phyloP scores from a whole-genome alignment of 495 filamentous ascomycete species.

The Neurospora sp. region DNA sequence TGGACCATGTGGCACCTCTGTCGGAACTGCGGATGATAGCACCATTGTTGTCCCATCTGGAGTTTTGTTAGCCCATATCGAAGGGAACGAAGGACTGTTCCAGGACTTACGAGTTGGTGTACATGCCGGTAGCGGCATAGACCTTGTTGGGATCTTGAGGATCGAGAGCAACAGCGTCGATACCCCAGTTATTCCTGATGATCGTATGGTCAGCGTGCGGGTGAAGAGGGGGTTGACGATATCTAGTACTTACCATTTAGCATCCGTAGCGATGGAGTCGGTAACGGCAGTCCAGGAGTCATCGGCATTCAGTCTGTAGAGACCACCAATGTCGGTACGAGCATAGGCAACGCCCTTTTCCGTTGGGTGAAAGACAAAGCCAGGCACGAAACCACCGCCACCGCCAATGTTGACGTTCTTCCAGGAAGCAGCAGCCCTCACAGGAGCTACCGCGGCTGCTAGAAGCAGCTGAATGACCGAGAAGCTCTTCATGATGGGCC shows the following conservation, averaged over 20 bases:
- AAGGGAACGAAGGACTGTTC: not conserved
- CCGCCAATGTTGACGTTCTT: conserved; percentile 40
- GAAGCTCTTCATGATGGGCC: conserved; percentile 21
- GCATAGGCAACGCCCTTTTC: conserved; percentile 48
- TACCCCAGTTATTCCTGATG: conserved; percentile 41
- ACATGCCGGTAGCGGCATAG: conserved; percentile 49
- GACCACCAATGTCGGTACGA: conserved; percentile 53
- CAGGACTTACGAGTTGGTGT: conserved; percentile 33
- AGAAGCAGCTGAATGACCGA: conserved; percentile 25
- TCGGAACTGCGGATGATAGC: conserved; percentile 41
- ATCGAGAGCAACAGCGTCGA: conserved; percentile 49
- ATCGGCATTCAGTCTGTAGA: conserved; percentile 43
- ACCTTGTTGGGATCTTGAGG: conserved; percentile 42
- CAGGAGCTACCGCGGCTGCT: conserved; percentile 16
- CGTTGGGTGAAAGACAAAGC: conserved; percentile 49
- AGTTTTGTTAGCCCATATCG: not conserved
- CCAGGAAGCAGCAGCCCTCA: conserved; percentile 31
- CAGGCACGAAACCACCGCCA: conserved; percentile 51
- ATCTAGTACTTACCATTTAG: conserved; percentile 29
- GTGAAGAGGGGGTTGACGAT: not conserved
- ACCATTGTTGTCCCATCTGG: conserved; percentile 44
- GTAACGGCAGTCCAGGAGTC: conserved; percentile 50
- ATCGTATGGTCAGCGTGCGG: conserved; percentile 8
- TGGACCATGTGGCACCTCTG: conserved; percentile 39
- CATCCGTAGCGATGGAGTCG: conserved; percentile 39